Evolutionary conservation across 2,329 filamentous ascomycete genomes (phyloP), one percentile per base, ranked within the genome.

Genomic region (Orbilia quercus): DNA sequence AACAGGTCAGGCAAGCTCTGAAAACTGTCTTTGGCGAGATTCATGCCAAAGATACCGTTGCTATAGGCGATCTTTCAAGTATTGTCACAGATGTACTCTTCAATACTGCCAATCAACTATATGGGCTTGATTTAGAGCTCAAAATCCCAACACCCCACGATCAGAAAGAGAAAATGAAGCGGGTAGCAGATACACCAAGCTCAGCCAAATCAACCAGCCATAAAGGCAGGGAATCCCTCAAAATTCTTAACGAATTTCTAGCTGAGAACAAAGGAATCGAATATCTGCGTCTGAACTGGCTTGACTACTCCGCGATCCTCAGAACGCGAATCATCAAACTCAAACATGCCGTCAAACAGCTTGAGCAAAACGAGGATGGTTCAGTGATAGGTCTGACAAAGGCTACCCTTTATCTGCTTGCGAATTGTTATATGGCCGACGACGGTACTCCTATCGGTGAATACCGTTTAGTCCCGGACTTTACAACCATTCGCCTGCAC

Each of bases 51-150:
- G 85, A 85, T 0, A 88, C 90, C 71, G 80, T 92, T 38, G 86
- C 83, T 0, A 82, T 85, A 74, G 76, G 81, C 5, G 86, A 91
- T 77, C 90, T 90, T 0, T 85, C 88, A 6, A 80, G 85, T 23
- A 83, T 90, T 1, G 88, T 87, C 0, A 85, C 86, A 53, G 87
- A 89, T 64, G 85, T 95, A 0, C 81, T 95, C 7, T 95, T 93
- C 81, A 84, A 87, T 75, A 96, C 92, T 76, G 87, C 91, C 0
- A 94, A 93, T 77, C 81, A 83, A n/a, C 81, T 95, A 0, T 96
- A 95, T 78, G 82, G 85, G 11, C 84, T 96, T 0, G 80, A 83
- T 0, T 80, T 87, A 16, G 45, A 78, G 80, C 34, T 80, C 60
- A 3, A 23, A 25, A 60, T 70, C 44, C 48, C 42, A n/a, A 34